Evolutionary conservation across 2,329 filamentous ascomycete genomes (phyloP).

Genomic region (Stachybotrys elegans): DNA sequence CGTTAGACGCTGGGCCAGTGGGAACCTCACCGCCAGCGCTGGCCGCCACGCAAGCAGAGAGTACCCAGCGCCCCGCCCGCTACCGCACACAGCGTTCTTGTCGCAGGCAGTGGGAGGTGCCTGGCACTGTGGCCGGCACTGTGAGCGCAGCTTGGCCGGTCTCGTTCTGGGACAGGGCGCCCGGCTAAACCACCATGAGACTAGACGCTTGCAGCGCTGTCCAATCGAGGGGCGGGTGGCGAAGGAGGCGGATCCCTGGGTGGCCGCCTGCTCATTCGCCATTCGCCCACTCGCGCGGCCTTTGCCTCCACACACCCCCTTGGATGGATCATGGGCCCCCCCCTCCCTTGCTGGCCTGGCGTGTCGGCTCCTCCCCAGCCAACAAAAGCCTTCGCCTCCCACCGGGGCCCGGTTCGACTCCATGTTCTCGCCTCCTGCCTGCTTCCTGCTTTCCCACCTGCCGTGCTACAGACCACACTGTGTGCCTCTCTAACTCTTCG

Average conservation of each 20-base stretch:
- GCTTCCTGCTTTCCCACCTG: conserved; percentile 6
- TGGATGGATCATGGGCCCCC: too few relatives aligned
- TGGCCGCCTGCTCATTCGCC: conserved; percentile 23
- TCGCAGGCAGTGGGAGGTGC: not conserved
- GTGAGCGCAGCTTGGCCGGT: too few relatives aligned
- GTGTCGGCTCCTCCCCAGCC: conserved; percentile 17
- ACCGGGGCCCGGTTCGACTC: too few relatives aligned
- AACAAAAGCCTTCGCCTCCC: conserved; percentile 27
- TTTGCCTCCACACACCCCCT: too few relatives aligned
- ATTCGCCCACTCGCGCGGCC: too few relatives aligned
- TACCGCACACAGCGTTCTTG: not conserved
- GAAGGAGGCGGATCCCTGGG: conserved; percentile 18
- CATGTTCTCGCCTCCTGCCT: conserved; percentile 1
- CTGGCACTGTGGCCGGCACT: too few relatives aligned
- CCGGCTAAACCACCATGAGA: too few relatives aligned
- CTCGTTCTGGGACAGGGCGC: too few relatives aligned
- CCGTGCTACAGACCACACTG: not conserved
- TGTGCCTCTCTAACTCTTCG: not conserved
- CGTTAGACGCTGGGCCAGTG: not conserved
- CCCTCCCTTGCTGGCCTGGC: too few relatives aligned
- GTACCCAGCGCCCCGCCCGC: not conserved
- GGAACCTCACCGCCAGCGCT: not conserved
- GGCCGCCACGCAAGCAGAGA: not conserved
- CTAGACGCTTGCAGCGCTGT: too few relatives aligned
- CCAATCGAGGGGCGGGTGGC: conserved; percentile 29